Conservation (phyloP, 495 filamentous ascomycete genomes). For the Penicillium odoratum region DNA sequence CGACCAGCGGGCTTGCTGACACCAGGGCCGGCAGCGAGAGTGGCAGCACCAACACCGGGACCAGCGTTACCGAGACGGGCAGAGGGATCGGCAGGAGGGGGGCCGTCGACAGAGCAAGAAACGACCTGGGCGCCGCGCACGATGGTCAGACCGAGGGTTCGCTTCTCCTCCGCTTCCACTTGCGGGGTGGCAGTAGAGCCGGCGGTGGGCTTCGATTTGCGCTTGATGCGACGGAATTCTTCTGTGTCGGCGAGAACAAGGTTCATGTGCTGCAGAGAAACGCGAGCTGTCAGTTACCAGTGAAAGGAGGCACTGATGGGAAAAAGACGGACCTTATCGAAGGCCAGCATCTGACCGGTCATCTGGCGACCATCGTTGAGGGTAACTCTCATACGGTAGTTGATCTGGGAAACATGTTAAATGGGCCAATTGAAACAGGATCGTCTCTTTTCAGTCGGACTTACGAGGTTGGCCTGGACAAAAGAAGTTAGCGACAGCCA, state of each 20-base stretch:
- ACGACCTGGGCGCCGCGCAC: constrained; percentile 91
- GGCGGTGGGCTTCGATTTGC: constrained; percentile 74
- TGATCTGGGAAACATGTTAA: constrained; percentile 68
- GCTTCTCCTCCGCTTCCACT: constrained; percentile 92
- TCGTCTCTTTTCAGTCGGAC: constrained; percentile 32
- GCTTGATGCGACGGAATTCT: constrained; percentile 94
- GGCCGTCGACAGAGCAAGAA: constrained; percentile 91
- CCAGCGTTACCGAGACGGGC: constrained; percentile 80
- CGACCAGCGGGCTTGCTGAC: constrained; percentile 90
- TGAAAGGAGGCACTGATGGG: not conserved
- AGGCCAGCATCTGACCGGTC: constrained; percentile 94
- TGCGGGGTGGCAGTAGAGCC: constrained; percentile 60
- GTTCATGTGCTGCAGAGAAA: constrained; percentile 83
- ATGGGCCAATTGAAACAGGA: constrained; percentile 1
- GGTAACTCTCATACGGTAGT: constrained; percentile 97
- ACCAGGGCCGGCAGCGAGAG: constrained; percentile 80
- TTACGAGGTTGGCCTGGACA: constrained; percentile 91
- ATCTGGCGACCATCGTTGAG: constrained; percentile 95
- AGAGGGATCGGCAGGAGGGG: constrained; percentile 92
- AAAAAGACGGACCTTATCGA: constrained; percentile 74
- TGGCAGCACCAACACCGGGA: constrained; percentile 59
- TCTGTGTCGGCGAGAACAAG: constrained; percentile 98
- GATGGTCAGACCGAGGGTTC: constrained; percentile 91
- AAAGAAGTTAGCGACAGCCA: constrained; percentile 65
- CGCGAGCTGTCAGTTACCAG: constrained; percentile 9